Conservation (phyloP, 352 stramenopile species). For the Blastocystis sp. region DNA sequence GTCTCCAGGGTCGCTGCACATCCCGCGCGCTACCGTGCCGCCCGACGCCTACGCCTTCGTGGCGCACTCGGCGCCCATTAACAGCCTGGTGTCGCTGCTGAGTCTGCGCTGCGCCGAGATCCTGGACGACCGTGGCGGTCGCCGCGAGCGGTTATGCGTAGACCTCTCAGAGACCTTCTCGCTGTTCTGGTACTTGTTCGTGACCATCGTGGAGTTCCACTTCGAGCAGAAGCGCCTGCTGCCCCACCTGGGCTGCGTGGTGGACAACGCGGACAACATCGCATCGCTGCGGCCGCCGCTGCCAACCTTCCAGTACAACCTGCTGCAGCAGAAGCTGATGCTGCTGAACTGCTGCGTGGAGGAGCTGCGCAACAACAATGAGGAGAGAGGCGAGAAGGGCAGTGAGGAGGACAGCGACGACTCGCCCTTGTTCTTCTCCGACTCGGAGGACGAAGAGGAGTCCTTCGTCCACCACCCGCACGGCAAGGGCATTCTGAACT, state of each 20-base stretch:
- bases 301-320: slow-evolving; percentile 38
- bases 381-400: too few species aligned
- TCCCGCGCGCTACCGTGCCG: not conserved
- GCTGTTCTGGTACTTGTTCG: slow-evolving; percentile 60
- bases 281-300: not conserved
- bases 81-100: slow-evolving; percentile 26
- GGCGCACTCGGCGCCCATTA: slow-evolving; percentile 14
- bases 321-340: slow-evolving; percentile 56
- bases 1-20: slow-evolving; percentile 16
- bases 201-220: slow-evolving; percentile 57
- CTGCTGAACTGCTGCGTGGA: slow-evolving; percentile 65
- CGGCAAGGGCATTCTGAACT: slow-evolving; percentile 50
- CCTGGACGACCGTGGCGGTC: not conserved
- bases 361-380: slow-evolving; percentile 30
- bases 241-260: slow-evolving; percentile 36
- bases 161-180: slow-evolving; percentile 12
- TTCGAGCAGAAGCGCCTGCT: slow-evolving; percentile 15
- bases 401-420: not conserved
- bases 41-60: not conserved
- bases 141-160: not conserved
- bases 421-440: not conserved
- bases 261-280: slow-evolving; percentile 30
- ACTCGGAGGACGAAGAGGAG: slow-evolving; percentile 18
- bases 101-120: slow-evolving; percentile 52
- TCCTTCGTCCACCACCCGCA: not conserved